These are phyloP conservation scores for Cryptosporidium ubiquitum DNA, from an alignment of 169 alveolate genomes.

Conservation along the genomic window DNA sequence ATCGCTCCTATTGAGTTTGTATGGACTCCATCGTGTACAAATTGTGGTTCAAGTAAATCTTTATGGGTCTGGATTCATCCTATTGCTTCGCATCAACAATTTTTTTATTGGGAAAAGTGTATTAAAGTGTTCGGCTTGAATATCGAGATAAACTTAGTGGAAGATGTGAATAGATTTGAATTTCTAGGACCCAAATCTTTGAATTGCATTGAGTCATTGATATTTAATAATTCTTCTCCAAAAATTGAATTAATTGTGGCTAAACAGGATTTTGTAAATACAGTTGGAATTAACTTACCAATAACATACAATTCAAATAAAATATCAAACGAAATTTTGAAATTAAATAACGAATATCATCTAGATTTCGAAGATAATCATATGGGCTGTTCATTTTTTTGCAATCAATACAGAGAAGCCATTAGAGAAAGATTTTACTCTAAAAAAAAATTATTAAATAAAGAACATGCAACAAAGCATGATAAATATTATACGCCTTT, in stretches of 20 bases:
- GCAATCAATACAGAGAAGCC: conserved; percentile 2
- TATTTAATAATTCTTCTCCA: not conserved
- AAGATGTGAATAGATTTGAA: conserved; percentile 61
- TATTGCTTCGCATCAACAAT: conserved; percentile 42
- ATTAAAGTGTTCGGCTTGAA: not conserved
- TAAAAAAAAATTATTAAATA: not conserved
- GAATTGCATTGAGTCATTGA: not conserved
- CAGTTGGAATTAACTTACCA: conserved; percentile 9
- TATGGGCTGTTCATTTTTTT: conserved; percentile 14
- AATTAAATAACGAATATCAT: not conserved
- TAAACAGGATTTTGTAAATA: conserved; percentile 15
- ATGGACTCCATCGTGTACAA: conserved; percentile 38
- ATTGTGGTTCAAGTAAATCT: conserved; percentile 28
- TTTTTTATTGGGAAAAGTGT: conserved; percentile 48
- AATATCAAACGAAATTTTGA: not conserved
- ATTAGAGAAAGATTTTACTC: not conserved
- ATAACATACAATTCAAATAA: conserved; percentile 7
- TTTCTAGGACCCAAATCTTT: conserved; percentile 46
- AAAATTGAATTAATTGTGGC: not conserved
- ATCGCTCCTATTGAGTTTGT: conserved; percentile 66
- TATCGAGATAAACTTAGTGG: conserved; percentile 6
- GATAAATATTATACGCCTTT: not conserved
- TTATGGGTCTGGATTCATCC: conserved; percentile 71
- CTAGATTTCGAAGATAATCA: not conserved
- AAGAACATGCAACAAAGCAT: not conserved